phyloP scores from a whole-genome alignment of 352 stramenopile species.

The Globisporangium alternatum region DNA sequence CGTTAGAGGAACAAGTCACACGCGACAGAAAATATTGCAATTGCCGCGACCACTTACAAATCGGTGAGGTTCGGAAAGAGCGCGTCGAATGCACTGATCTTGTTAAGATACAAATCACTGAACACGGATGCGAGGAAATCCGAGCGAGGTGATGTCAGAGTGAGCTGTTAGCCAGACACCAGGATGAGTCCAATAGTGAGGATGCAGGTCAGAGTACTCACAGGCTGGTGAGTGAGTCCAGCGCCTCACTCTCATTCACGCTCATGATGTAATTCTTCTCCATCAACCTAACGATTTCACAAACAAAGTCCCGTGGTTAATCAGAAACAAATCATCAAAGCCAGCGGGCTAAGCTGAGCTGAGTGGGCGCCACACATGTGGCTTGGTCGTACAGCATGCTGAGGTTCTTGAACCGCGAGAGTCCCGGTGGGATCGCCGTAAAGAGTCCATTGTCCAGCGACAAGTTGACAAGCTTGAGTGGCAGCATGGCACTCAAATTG shows the following conservation, averaged over 20 bases:
- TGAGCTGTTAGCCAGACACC: neutral
- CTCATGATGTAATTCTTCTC: neutral
- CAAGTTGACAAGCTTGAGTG: neutral
- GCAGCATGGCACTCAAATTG: neutral
- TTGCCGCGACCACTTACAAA: neutral
- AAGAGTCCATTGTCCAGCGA: slow-evolving; percentile 2
- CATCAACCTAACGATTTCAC: neutral
- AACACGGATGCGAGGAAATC: neutral
- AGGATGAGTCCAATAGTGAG: neutral
- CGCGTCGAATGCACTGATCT: slow-evolving; percentile 8
- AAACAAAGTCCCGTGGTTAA: neutral
- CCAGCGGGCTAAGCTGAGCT: neutral
- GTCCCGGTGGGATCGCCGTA: neutral
- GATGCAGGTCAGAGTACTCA: neutral
- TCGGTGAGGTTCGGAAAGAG: slow-evolving; percentile 1
- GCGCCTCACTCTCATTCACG: neutral
- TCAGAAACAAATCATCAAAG: neutral
- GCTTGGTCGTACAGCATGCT: neutral
- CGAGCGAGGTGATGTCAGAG: neutral
- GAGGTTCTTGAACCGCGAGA: neutral
- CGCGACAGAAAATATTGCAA: neutral
- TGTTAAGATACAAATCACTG: slow-evolving; percentile 15
- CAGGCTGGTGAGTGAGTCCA: neutral
- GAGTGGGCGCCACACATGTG: neutral
- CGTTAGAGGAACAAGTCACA: neutral